Evolutionary conservation across 2,329 filamentous ascomycete species (phyloP).

Genomic region (Esteya vermicola): DNA sequence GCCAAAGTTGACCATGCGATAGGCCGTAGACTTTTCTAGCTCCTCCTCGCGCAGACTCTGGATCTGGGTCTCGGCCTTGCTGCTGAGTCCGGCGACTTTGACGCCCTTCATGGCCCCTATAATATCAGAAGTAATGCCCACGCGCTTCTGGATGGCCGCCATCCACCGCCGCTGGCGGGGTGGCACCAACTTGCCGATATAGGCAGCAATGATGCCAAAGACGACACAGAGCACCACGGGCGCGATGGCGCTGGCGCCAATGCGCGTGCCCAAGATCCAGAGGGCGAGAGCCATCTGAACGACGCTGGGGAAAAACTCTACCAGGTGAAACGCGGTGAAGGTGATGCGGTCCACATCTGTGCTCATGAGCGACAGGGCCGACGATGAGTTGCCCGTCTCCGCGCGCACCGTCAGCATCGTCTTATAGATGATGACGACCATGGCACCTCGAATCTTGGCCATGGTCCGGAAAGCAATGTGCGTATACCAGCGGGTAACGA

Average conservation of each 20-base stretch:
- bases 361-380: not conserved
- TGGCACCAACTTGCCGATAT: not conserved
- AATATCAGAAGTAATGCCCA: conserved; percentile 30
- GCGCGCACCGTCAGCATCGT: not conserved
- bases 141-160: conserved; percentile 30
- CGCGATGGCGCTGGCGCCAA: not conserved
- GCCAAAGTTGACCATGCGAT: not conserved
- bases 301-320: not conserved
- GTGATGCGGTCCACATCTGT: not conserved
- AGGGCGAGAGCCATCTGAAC: not conserved
- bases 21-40: not conserved
- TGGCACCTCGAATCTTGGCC: not conserved
- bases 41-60: not conserved
- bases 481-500: conserved; percentile 1
- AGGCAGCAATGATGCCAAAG: not conserved
- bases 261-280: not conserved
- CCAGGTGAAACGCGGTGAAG: not conserved
- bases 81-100: conserved; percentile 31
- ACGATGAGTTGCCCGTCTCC: not conserved
- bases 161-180: conserved; percentile 22
- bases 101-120: conserved; percentile 36
- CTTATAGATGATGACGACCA: not conserved
- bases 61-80: conserved; percentile 15
- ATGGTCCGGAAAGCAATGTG: not conserved
- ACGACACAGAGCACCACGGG: not conserved